Conservation (phyloP, 2,329 filamentous ascomycete species). For the Aschersonia sp. region DNA sequence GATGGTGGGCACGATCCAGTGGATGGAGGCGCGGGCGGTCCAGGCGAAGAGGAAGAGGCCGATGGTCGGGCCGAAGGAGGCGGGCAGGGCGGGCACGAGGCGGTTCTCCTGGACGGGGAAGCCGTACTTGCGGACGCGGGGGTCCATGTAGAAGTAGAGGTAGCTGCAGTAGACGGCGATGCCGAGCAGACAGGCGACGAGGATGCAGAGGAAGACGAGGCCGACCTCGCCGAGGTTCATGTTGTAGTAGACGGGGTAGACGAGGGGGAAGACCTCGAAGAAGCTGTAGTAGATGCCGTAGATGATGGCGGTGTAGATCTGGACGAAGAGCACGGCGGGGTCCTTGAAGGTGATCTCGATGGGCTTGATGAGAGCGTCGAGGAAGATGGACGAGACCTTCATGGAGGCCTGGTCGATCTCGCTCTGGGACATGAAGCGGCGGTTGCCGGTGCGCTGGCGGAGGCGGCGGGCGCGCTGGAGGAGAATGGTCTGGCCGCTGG, state of each 20-base stretch:
- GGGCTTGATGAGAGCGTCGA: constrained; percentile 48
- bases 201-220: constrained; percentile 44
- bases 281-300: constrained; percentile 48
- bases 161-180: constrained; percentile 34
- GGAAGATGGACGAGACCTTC: constrained; percentile 27
- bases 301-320: constrained; percentile 45
- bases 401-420: constrained; percentile 48
- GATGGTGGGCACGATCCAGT: constrained; percentile 41
- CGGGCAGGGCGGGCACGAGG: constrained; percentile 38
- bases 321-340: constrained; percentile 46
- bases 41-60: constrained; percentile 49
- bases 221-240: constrained; percentile 44
- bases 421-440: constrained; percentile 41
- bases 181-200: constrained; percentile 40
- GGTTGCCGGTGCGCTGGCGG: constrained; percentile 42
- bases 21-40: constrained; percentile 34
- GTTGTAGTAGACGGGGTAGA: constrained; percentile 43
- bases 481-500: constrained; percentile 42
- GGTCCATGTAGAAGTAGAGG: constrained; percentile 35
- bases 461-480: constrained; percentile 46
- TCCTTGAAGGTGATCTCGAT: constrained; percentile 45
- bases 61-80: constrained; percentile 36
- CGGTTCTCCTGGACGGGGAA: constrained; percentile 37
- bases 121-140: constrained; percentile 31
- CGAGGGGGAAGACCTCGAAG: constrained; percentile 53